Evolutionary conservation across 192 early-diverging fungal species (phyloP).

Genomic region (Podila epicladia): DNA sequence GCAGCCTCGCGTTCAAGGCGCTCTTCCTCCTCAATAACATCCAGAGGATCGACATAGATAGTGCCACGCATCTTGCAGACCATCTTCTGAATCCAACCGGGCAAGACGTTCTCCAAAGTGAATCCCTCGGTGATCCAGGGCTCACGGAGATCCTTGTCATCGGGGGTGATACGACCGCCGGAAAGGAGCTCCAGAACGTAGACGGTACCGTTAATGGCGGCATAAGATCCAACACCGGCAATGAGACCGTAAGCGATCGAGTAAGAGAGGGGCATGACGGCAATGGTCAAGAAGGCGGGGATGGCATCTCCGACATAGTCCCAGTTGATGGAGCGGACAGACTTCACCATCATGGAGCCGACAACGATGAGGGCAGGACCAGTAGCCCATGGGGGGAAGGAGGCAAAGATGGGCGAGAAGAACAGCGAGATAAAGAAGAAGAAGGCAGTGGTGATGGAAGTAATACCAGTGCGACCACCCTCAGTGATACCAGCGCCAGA

Average conservation of each 20-base stretch:
- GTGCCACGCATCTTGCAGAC: constrained; percentile 1
- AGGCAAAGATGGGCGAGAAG: constrained; percentile 85
- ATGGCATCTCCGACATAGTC: constrained; percentile 78
- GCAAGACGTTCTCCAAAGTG: neutral
- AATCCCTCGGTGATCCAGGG: constrained; percentile 5
- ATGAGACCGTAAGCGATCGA: constrained; percentile 86
- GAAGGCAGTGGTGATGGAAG: constrained; percentile 68
- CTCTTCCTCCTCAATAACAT: constrained; percentile 13
- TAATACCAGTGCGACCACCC: constrained; percentile 82
- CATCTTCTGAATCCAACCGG: constrained; percentile 2
- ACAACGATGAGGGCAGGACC: constrained; percentile 83
- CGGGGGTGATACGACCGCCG: constrained; percentile 57
- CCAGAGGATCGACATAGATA: constrained; percentile 8
- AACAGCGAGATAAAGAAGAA: constrained; percentile 80
- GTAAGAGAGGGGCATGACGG: constrained; percentile 81
- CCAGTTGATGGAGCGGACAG: constrained; percentile 78
- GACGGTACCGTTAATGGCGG: constrained; percentile 70
- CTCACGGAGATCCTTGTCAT: constrained; percentile 7
- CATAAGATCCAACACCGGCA: constrained; percentile 73
- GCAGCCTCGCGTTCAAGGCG: constrained; percentile 10
- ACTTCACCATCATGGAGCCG: constrained; percentile 81
- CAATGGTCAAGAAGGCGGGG: constrained; percentile 79
- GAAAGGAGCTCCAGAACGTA: constrained; percentile 62
- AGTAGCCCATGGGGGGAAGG: constrained; percentile 85
- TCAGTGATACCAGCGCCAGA: constrained; percentile 85